These are phyloP conservation scores for Euphorbia corollata DNA, from an alignment of 441 rosid species.

Conservation along the genomic window DNA sequence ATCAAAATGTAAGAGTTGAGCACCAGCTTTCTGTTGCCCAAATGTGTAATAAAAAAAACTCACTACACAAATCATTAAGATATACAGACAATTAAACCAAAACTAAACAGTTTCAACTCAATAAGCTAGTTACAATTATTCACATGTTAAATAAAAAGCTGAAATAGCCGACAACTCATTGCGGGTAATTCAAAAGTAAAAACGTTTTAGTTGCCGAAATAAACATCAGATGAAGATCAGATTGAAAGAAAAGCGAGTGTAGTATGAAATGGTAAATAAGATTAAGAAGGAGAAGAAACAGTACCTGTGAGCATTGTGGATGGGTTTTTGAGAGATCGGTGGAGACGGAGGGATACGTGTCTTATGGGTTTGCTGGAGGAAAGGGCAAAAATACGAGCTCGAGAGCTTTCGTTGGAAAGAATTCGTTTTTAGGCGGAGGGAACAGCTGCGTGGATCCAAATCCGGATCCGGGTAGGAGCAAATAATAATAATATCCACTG, in stretches of 20 bases:
- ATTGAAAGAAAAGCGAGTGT: not conserved
- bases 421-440: not conserved
- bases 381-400: slow-evolving; percentile 18
- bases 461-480: slow-evolving; percentile 7
- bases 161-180: slow-evolving; percentile 5
- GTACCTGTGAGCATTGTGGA: slow-evolving; percentile 33
- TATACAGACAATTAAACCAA: not conserved
- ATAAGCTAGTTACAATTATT: not conserved
- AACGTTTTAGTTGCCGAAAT: slow-evolving; percentile 13
- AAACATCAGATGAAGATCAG: not conserved
- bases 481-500: not conserved
- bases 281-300: not conserved
- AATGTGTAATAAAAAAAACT: not conserved
- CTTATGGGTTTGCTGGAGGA: slow-evolving; percentile 29
- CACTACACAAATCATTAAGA: not conserved
- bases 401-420: not conserved
- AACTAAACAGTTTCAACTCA: not conserved
- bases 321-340: slow-evolving; percentile 10
- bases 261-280: not conserved
- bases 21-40: not conserved
- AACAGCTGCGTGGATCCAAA: not conserved
- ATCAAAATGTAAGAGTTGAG: not conserved
- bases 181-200: slow-evolving; percentile 14
- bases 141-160: not conserved
- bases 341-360: slow-evolving; percentile 6